Evolutionary conservation across 1,139 yeast species (phyloP), one percentile per base, ranked within the genome.

Genomic region (Trichomonascaceae sp.): DNA sequence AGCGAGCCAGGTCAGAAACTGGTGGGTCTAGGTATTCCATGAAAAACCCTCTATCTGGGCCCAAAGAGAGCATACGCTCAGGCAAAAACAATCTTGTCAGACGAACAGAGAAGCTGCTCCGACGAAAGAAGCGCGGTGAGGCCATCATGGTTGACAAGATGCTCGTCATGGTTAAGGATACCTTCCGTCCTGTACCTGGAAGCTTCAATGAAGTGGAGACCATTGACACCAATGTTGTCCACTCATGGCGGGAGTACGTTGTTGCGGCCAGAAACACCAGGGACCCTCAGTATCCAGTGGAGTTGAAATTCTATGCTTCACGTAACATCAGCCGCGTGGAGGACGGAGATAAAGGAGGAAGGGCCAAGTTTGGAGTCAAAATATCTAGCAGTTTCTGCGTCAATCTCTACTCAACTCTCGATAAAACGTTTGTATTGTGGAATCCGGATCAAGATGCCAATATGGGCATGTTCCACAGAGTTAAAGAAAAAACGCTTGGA

Each of bases 201-300:
- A 49, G 50, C 4, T 59, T 60, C 35, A 59, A 61, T 16, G 80
- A 74, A 38, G 57, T 58, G 13, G 76, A 69, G 36, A 59, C 67
- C 1, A 59, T 65, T 27, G 73, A 69, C 35, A 61, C 81, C 1
- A 56, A 76, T 32, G 64, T 79, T 2, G 42, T 64, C n/a, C 84
- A 78, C 38, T 59, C 82, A 30, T 82, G 94, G 89, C 70, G 67
- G 39, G 94, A 84, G 50, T 78, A 72, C 48, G 57, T 71, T 23
- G 75, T 77, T 1, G 80, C 77, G 3, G 71, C 77, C 0, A 59
- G 89, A 37, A 69, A 71, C 28, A 70, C 79, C 1, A 72, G 70
- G 17, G 57, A 64, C 37, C 35, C 48, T 0, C 59, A 55, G 2
- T 56, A 58, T 5, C 81, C 85, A 0, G 50, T 81, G 1, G 53